phyloP scores from a whole-genome alignment of 1,284 basidiomycete genomes.

The Malassezia japonica region DNA sequence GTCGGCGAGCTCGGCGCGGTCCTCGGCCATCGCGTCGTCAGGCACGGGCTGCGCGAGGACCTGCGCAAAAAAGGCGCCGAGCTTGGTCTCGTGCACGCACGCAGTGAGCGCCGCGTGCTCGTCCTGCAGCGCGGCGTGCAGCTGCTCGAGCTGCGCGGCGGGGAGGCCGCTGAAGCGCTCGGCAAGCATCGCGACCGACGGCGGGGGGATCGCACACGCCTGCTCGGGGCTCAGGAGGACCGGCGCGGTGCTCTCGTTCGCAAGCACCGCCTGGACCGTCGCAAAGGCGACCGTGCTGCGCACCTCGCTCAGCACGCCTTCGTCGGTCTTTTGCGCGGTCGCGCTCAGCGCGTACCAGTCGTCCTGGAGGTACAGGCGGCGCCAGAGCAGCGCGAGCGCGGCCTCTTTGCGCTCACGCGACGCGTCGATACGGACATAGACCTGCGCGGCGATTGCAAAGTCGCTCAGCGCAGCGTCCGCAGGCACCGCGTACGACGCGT shows the following conservation, averaged over 20 bases:
- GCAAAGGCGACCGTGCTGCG: conserved; percentile 9
- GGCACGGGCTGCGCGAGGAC: conserved; percentile 1
- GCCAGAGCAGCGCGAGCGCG: conserved; percentile 49
- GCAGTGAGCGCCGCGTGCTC: conserved; percentile 5
- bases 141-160: conserved; percentile 2
- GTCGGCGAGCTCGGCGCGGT: neutral
- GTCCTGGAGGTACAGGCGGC: conserved; percentile 5
- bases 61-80: conserved; percentile 6
- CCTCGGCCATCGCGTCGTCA: neutral
- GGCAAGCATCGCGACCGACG: neutral
- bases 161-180: conserved; percentile 13
- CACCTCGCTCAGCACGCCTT: conserved; percentile 21
- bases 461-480: conserved; percentile 48
- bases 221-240: conserved; percentile 2
- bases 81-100: neutral
- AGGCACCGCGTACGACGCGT: conserved; percentile 33
- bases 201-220: neutral
- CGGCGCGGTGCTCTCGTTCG: conserved; percentile 4
- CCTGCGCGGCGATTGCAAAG: conserved; percentile 51
- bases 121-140: neutral
- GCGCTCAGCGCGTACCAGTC: conserved; percentile 26
- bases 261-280: conserved; percentile 8
- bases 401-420: neutral
- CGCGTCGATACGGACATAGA: conserved; percentile 48
- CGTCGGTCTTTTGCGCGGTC: conserved; percentile 25